phyloP scores from a whole-genome alignment of 805 yeast species.

The Teunomyces aglyptinius region DNA sequence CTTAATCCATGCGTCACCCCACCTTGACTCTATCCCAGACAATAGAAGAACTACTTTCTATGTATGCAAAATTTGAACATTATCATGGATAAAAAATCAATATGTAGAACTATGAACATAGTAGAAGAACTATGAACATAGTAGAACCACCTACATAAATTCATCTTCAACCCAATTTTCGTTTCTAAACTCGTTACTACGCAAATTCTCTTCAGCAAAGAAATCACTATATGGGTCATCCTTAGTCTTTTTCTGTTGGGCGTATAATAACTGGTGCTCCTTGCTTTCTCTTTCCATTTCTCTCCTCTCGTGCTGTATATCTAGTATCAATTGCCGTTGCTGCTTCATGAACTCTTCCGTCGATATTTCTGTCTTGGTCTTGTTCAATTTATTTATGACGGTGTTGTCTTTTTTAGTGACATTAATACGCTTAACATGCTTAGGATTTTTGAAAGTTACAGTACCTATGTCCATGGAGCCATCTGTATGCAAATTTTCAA shows the following conservation, averaged over 20 bases:
- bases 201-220: conserved; percentile 42
- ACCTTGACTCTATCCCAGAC: background rate
- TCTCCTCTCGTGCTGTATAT: conserved; percentile 38
- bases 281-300: conserved; percentile 33
- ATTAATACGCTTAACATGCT: conserved; percentile 49
- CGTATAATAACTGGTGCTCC: conserved; percentile 35
- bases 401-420: conserved; percentile 58
- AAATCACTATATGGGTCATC: conserved; percentile 41
- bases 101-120: background rate
- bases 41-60: background rate
- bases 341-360: conserved; percentile 43
- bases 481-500: conserved; percentile 63
- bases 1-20: background rate
- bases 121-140: background rate
- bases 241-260: conserved; percentile 38
- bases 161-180: conserved; percentile 58
- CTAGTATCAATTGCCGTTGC: conserved; percentile 29
- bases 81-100: background rate
- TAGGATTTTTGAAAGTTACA: conserved; percentile 65
- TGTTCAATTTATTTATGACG: conserved; percentile 59
- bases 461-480: conserved; percentile 78
- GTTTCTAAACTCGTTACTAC: conserved; percentile 46
- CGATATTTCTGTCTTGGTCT: conserved; percentile 56
- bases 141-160: conserved; percentile 37
- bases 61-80: conserved; percentile 2